Conservation (phyloP, 208 protist species). For the Histomonas meleagridis region DNA sequence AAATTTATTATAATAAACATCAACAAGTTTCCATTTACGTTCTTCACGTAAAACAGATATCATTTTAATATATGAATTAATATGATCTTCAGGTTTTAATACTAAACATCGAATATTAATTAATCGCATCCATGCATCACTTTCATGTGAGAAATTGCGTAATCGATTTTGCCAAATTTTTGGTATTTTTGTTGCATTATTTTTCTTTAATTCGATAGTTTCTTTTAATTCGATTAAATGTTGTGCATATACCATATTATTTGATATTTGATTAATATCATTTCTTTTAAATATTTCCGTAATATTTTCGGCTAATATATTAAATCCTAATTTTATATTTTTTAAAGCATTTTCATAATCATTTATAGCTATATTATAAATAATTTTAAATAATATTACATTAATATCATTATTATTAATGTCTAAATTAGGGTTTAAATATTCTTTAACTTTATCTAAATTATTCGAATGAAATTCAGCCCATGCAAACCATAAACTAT, state of each 20-base stretch:
- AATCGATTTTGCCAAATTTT: slow-evolving; percentile 9
- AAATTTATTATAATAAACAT: not conserved
- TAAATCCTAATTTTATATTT: not conserved
- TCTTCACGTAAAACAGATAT: not conserved
- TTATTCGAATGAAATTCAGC: not conserved
- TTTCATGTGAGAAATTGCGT: not conserved
- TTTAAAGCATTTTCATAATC: not conserved
- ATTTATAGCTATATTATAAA: not conserved
- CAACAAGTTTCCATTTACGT: not conserved
- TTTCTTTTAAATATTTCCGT: not conserved
- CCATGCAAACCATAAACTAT: not conserved
- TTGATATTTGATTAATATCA: not conserved
- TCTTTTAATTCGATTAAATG: slow-evolving; percentile 22
- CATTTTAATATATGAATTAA: slow-evolving; percentile 1
- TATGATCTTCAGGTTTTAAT: not conserved
- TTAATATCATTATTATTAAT: not conserved
- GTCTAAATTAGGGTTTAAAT: not conserved
- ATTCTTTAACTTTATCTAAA: not conserved
- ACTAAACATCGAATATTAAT: not conserved
- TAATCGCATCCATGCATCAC: slow-evolving; percentile 3
- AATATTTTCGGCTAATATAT: not conserved
- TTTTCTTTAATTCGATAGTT: not conserved
- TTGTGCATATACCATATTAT: not conserved
- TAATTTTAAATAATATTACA: not conserved
- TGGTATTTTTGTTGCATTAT: not conserved